Evolutionary conservation across 495 filamentous ascomycete species (phyloP), one percentile per base, ranked within the genome.

Genomic region (Penicillium psychrofluorescens): DNA sequence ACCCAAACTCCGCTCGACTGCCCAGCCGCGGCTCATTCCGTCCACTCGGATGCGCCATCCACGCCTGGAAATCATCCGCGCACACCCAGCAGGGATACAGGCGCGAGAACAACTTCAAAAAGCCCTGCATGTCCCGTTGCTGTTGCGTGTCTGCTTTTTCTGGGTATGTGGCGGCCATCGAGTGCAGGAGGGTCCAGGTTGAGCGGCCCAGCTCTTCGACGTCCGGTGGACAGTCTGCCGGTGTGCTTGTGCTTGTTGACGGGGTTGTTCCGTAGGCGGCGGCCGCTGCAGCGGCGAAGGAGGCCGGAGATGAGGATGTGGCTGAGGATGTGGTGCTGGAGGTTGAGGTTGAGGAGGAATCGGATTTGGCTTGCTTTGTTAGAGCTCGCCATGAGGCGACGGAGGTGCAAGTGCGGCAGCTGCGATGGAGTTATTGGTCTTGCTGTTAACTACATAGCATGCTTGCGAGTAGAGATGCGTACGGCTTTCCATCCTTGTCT

Each of bases 401-500:
- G 40, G 84, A 86, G 43, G 79, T 95, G 63, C 92, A 98, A 46
- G 84, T 74, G 44, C 91, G 91, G 55, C 92, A 98, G 55, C 92
- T 98, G 43, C 29, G 13, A 6, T 6, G 29, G 45, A 41, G 58
- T 41, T 50, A 49, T 59, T 43, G 48, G 44, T 27, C 10, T 41
- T 46, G 29, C 15, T 35, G 31, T 41, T 35, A 11, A 11, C 16
- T 11, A 33, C 4, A 22, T 22, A 22, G 22, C 4, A 22, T 22
- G 22, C 22, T 6, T 22, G 22, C 22, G 22, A 22, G 22, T 22
- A 3, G 0, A 3, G 31, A 8, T 40, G 63, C 88, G 66, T 74
- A 97, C 92, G 91, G 92, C 68, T 96, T 97, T 36, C 92, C 92
- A 72, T 98, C 88, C 53, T 90, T 87, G 36, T 84, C 92, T 33